These are phyloP conservation scores for Polygonum maritimum DNA, from an alignment of 148 eudicot genomes.

Conservation along the genomic window DNA sequence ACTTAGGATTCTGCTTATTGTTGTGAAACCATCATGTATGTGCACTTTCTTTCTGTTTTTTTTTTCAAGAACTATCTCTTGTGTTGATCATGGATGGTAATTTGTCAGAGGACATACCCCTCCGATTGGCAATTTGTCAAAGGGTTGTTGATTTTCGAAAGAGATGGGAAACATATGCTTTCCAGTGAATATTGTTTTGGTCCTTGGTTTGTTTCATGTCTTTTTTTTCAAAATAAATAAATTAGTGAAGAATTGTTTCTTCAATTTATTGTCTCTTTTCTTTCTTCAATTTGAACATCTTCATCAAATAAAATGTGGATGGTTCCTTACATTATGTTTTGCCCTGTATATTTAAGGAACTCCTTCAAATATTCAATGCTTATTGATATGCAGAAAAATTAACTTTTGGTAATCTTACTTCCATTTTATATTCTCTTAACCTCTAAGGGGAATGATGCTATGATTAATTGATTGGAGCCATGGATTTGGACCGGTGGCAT, in stretches of 20 bases:
- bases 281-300: background rate
- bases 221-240: background rate
- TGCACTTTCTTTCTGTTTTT: too few relatives aligned
- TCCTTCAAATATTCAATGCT: background rate
- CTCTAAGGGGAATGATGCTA: slow-evolving; percentile 9
- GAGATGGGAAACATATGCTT: background rate
- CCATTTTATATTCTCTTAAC: slow-evolving; percentile 1
- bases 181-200: background rate
- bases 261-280: too few relatives aligned
- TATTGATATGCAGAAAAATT: background rate
- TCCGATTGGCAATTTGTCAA: background rate
- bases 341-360: background rate
- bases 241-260: background rate
- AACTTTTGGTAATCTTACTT: background rate
- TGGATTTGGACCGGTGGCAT: slow-evolving; percentile 52
- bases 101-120: too few relatives aligned
- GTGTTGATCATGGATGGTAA: background rate
- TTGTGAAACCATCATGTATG: background rate
- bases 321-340: background rate
- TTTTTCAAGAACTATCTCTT: too few relatives aligned
- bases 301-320: background rate
- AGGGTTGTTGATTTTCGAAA: background rate
- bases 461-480: slow-evolving; percentile 17
- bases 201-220: background rate
- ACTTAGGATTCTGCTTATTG: background rate